phyloP scores from a whole-genome alignment of 352 stramenopile genomes.

The Phytophthora parvispora region DNA sequence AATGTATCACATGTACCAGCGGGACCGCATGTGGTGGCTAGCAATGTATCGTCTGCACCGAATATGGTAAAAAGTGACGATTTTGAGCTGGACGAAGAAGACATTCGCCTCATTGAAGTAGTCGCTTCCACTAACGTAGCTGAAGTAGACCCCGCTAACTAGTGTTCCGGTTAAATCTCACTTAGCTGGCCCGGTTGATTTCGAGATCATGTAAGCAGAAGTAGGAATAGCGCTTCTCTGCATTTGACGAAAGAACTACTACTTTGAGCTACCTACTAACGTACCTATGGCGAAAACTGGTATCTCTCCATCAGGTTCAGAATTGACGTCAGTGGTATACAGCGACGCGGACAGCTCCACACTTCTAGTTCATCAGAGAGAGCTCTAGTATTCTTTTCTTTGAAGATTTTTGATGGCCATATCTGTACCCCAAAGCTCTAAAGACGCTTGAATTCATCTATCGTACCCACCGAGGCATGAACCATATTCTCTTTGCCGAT shows the following conservation, averaged over 20 bases:
- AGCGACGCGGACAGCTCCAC: not conserved
- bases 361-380: not conserved
- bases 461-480: not conserved
- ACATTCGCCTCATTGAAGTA: not conserved
- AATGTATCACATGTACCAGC: not conserved
- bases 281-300: too few relatives aligned
- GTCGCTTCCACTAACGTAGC: not conserved
- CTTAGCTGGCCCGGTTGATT: too few relatives aligned
- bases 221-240: too few relatives aligned
- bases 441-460: not conserved
- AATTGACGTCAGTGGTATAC: not conserved
- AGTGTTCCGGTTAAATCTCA: too few relatives aligned
- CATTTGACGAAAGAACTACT: too few relatives aligned
- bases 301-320: not conserved
- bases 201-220: too few relatives aligned
- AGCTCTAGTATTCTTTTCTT: not conserved
- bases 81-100: not conserved
- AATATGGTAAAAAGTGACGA: not conserved
- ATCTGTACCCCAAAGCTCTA: not conserved
- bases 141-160: too few relatives aligned
- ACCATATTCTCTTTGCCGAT: not conserved
- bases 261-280: too few relatives aligned
- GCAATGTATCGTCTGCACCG: too few relatives aligned
- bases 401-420: not conserved
- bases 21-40: not conserved